phyloP scores from a whole-genome alignment of 768 basidiomycete genomes.

The Tulasnella sp. region DNA sequence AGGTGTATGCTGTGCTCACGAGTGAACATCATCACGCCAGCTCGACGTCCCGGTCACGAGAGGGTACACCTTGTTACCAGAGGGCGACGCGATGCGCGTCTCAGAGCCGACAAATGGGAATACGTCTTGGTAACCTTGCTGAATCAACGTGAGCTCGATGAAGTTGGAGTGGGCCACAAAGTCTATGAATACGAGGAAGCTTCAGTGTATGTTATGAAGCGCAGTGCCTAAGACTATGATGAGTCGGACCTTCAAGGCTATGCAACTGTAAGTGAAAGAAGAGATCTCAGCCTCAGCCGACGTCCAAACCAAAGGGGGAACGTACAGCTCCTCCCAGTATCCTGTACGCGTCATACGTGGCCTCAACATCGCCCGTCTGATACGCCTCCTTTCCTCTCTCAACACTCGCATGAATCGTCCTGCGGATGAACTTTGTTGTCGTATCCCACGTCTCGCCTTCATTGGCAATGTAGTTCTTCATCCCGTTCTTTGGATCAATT shows the following conservation, averaged over 20 bases:
- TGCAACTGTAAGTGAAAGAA: too few species aligned
- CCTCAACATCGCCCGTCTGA: slow-evolving; percentile 46
- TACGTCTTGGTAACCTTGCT: not conserved
- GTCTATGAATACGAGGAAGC: slow-evolving; percentile 3
- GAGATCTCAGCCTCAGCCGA: too few species aligned
- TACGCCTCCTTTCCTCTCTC: slow-evolving; percentile 48
- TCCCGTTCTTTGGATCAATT: slow-evolving; percentile 72
- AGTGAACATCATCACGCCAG: not conserved
- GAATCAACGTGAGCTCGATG: slow-evolving; percentile 5
- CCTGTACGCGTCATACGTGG: slow-evolving; percentile 68
- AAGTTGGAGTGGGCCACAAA: slow-evolving; percentile 14
- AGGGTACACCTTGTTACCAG: slow-evolving; percentile 1
- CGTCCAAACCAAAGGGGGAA: not conserved
- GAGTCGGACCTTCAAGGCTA: too few species aligned
- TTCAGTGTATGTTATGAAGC: too few species aligned
- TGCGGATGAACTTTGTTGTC: slow-evolving; percentile 61
- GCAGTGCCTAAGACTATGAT: too few species aligned
- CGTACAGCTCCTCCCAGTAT: slow-evolving; percentile 51
- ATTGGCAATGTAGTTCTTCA: slow-evolving; percentile 92
- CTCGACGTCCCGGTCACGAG: slow-evolving; percentile 7
- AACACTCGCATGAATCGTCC: slow-evolving; percentile 68
- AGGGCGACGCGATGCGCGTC: not conserved
- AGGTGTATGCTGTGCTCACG: not conserved
- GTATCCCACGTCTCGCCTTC: slow-evolving; percentile 75
- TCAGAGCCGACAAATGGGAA: slow-evolving; percentile 11